A percentile compares a stretch with the other conserved stretches of the same genome.
These are phyloP conservation scores for Fusarium chuoi DNA, from an alignment of 2,329 filamentous ascomycete genomes.

Conservation along the genomic window DNA sequence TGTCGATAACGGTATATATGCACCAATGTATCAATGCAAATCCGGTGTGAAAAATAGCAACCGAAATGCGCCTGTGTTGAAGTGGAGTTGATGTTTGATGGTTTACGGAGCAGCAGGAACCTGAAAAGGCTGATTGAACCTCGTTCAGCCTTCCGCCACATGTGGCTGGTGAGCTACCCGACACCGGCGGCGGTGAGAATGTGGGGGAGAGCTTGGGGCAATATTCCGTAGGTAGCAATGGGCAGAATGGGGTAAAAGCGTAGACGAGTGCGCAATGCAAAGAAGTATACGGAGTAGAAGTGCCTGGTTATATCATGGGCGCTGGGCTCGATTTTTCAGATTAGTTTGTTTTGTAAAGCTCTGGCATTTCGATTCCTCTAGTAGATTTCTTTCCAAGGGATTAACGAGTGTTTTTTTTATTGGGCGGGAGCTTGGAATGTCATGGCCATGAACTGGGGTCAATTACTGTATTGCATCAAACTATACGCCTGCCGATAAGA, in stretches of 20 bases:
- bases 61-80: slow-evolving; percentile 24
- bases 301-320: neutral
- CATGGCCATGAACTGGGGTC: neutral
- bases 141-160: slow-evolving; percentile 25
- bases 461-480: neutral
- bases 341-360: neutral
- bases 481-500: neutral
- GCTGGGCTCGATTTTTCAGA: neutral
- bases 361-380: neutral
- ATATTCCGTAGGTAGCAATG: neutral
- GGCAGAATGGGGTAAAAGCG: neutral
- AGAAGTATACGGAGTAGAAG: neutral
- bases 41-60: slow-evolving; percentile 23
- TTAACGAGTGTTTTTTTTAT: slow-evolving; percentile 13
- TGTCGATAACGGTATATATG: neutral
- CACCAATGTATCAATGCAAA: neutral
- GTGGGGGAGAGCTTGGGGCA: slow-evolving; percentile 1
- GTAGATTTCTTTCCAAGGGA: slow-evolving; percentile 1
- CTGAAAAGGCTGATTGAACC: slow-evolving; percentile 29
- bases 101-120: slow-evolving; percentile 13
- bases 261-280: neutral
- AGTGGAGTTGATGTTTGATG: slow-evolving; percentile 29
- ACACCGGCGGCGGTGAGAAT: slow-evolving; percentile 22
- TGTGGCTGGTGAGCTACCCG: slow-evolving; percentile 24
- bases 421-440: slow-evolving; percentile 21